Percentiles rank a stretch among this genome's conserved stretches.
phyloP scores from a whole-genome alignment of 371 early-diverging fungal genomes.

The Apophysomyces sp. region DNA sequence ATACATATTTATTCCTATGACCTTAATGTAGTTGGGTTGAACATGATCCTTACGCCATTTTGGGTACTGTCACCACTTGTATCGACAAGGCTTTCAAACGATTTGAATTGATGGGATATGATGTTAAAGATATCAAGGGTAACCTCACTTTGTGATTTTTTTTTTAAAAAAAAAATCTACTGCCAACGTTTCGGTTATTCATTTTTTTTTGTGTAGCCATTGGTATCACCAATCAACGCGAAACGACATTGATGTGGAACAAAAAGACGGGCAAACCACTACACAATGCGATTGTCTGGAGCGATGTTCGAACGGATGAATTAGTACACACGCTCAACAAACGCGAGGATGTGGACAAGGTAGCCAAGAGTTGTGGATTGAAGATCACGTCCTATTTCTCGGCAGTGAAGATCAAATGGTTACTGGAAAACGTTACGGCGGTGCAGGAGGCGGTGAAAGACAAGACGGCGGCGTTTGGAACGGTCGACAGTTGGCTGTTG shows the following conservation, averaged over 20 bases:
- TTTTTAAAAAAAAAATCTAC: not conserved
- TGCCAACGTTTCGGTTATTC: not conserved
- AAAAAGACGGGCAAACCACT: constrained; percentile 72
- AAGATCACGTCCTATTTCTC: constrained; percentile 89
- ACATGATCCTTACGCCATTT: constrained; percentile 75
- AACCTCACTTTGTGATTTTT: not conserved
- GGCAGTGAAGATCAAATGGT: constrained; percentile 86
- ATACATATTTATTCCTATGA: not conserved
- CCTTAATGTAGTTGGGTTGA: constrained; percentile 82
- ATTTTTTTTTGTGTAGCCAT: constrained; percentile 44
- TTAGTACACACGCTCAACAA: constrained; percentile 61
- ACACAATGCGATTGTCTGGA: constrained; percentile 90
- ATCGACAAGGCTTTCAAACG: constrained; percentile 60
- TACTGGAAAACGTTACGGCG: constrained; percentile 72
- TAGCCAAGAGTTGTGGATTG: constrained; percentile 70
- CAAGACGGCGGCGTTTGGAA: constrained; percentile 64
- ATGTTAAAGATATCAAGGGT: constrained; percentile 61
- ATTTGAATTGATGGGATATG: constrained; percentile 58
- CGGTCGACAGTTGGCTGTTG: constrained; percentile 89
- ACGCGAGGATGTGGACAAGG: constrained; percentile 38
- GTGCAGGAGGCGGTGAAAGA: constrained; percentile 46
- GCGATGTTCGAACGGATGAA: constrained; percentile 77
- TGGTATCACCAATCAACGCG: constrained; percentile 94
- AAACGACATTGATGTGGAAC: constrained; percentile 90
- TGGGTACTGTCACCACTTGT: constrained; percentile 65